These are phyloP conservation scores for Tilletiopsis washingtonensis DNA, from an alignment of 1,284 basidiomycete species.

Conservation along the genomic window DNA sequence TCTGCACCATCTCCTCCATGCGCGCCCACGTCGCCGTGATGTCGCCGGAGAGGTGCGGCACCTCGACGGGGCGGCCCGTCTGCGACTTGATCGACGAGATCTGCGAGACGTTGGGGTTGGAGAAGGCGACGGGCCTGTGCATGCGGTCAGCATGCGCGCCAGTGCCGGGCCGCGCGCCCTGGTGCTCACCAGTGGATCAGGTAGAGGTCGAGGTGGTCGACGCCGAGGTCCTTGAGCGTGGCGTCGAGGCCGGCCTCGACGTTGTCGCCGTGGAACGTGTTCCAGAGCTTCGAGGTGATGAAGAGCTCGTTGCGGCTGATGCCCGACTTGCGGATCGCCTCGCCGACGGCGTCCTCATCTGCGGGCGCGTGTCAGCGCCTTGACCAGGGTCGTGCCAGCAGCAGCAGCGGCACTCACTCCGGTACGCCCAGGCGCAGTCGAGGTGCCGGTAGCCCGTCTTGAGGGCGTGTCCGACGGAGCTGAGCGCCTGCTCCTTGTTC, in stretches of 20 bases:
- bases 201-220: conserved; percentile 70
- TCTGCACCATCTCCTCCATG: conserved; percentile 41
- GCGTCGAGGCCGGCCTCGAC: conserved; percentile 56
- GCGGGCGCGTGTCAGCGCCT: neutral
- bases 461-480: conserved; percentile 49
- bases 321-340: conserved; percentile 65
- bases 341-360: conserved; percentile 74
- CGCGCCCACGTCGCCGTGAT: conserved; percentile 32
- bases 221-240: conserved; percentile 64
- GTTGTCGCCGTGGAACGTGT: conserved; percentile 57
- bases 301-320: conserved; percentile 71
- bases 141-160: conserved; percentile 47
- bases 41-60: conserved; percentile 54
- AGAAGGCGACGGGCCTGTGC: conserved; percentile 57
- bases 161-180: conserved; percentile 10
- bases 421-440: conserved; percentile 38
- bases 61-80: conserved; percentile 56
- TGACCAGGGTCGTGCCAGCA: neutral
- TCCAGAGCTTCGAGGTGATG: conserved; percentile 75
- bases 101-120: conserved; percentile 32
- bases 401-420: conserved; percentile 45
- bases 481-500: conserved; percentile 50
- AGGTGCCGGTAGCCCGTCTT: conserved; percentile 35
- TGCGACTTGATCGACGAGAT: conserved; percentile 26
- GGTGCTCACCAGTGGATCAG: conserved; percentile 64